Evolutionary conservation across 2,329 filamentous ascomycete genomes (phyloP), one percentile per base, ranked within the genome.

Genomic region (Peltaster fructicola): DNA sequence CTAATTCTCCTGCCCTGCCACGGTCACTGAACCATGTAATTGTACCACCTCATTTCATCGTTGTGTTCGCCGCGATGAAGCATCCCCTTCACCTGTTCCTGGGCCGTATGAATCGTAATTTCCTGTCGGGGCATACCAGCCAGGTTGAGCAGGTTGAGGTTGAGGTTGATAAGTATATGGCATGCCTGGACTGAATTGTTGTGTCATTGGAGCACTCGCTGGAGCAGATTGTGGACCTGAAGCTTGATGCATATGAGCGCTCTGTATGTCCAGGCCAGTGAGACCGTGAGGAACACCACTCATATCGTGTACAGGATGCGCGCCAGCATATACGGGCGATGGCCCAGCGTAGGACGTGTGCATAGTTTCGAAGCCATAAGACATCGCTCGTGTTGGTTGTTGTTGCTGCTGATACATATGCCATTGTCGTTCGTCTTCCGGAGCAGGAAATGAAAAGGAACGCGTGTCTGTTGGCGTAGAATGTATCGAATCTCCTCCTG

Each of bases 351-450:
- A 35, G 32, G 8, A 36, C 24, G 7, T 35, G 26, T n/a, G n/a
- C n/a, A n/a, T n/a, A n/a, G n/a, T n/a, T n/a, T n/a, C n/a, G n/a
- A n/a, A n/a, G 5, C 32, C 32, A 21, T 36, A 36, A 5, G 34
- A 36, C 21, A 32, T 27, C 10, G 36, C 35, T 23, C 34, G 31
- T 20, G 30, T 15, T 11, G 27, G 26, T 17, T 27, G 30, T 15
- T 30, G 32, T 9, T 23, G 21, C 11, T 24, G 26, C 5, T 20
- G 26, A 7, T 12, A 22, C n/a, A 17, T 17, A 21, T 26, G 17
- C 22, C 26, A 27, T 17, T 22, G 7, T 22, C 20, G 7, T 19
- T 19, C 16, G 13, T 17, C 14, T 16, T 10, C n/a, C 10, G 12
- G 10, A n/a, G 20, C 11, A 15, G 15, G 9, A 14, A 21, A 32